Conservation (phyloP, 1,284 basidiomycete genomes). For the Irpex rosettiformis region DNA sequence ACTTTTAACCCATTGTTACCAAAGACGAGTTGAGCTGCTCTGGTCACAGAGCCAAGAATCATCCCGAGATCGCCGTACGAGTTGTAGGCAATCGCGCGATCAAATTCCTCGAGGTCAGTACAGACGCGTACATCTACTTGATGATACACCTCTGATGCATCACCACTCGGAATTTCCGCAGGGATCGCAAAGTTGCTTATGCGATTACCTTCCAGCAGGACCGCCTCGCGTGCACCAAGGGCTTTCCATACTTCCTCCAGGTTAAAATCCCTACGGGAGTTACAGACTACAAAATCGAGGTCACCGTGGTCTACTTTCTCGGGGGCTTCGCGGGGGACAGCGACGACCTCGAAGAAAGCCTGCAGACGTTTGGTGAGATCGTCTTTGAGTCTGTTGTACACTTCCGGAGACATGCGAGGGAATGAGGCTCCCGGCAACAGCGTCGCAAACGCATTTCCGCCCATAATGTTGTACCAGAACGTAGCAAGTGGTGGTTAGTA, state of each 20-base stretch:
- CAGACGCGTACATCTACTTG: slow-evolving; percentile 66
- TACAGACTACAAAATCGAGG: slow-evolving; percentile 57
- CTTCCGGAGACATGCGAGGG: slow-evolving; percentile 52
- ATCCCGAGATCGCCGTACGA: slow-evolving; percentile 68
- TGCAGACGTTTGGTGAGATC: slow-evolving; percentile 38
- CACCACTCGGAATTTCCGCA: slow-evolving; percentile 24
- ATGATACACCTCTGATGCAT: slow-evolving; percentile 30
- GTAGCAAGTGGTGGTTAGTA: background rate
- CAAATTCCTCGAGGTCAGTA: slow-evolving; percentile 42
- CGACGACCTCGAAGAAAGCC: slow-evolving; percentile 45
- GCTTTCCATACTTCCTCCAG: slow-evolving; percentile 38
- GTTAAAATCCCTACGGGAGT: slow-evolving; percentile 33
- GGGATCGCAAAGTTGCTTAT: slow-evolving; percentile 63
- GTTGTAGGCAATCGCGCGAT: slow-evolving; percentile 49
- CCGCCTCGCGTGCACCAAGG: slow-evolving; percentile 46
- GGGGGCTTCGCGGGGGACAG: slow-evolving; percentile 56
- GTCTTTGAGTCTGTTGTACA: slow-evolving; percentile 49
- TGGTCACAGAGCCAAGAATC: slow-evolving; percentile 54
- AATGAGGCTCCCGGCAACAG: slow-evolving; percentile 42
- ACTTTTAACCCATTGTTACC: slow-evolving; percentile 60
- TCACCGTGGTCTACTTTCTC: slow-evolving; percentile 64
- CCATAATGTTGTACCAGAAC: slow-evolving; percentile 45
- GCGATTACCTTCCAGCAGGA: slow-evolving; percentile 45
- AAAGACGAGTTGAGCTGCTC: slow-evolving; percentile 46
- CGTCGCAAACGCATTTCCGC: slow-evolving; percentile 60